These are phyloP conservation scores for Aureobasidium subglaciale DNA, from an alignment of 2,329 filamentous ascomycete genomes.

Conservation along the genomic window DNA sequence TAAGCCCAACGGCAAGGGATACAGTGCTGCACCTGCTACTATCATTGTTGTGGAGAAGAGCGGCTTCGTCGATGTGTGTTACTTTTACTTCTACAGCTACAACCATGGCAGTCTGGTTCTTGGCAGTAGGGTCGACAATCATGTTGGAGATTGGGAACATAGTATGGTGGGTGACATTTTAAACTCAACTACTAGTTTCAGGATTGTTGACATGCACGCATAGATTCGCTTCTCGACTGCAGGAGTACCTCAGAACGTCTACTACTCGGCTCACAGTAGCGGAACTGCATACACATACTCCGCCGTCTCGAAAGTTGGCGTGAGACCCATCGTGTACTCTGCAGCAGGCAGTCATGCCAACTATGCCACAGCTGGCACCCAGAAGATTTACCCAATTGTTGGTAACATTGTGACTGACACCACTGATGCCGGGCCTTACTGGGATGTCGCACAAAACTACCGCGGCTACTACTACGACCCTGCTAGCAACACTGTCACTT, in stretches of 20 bases:
- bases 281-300: constrained; percentile 8
- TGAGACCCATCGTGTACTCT: background rate
- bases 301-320: constrained; percentile 1
- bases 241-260: constrained; percentile 1
- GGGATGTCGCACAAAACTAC: constrained; percentile 9
- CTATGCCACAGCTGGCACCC: background rate
- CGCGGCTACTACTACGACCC: background rate
- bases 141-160: constrained; percentile 13
- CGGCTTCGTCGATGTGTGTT: background rate
- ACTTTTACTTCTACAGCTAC: constrained; percentile 13
- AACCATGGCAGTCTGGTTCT: constrained; percentile 6
- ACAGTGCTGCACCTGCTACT: constrained; percentile 10
- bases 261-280: constrained; percentile 6
- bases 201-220: background rate
- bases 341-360: constrained; percentile 2
- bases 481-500: background rate
- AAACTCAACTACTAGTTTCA: background rate
- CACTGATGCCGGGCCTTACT: background rate
- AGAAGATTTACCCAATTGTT: background rate
- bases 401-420: constrained; percentile 6
- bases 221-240: constrained; percentile 2
- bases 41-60: constrained; percentile 11
- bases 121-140: constrained; percentile 9
- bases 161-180: background rate
- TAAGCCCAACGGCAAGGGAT: background rate